These are phyloP conservation scores for Xenosphaeropsis pyriputrescens DNA, from an alignment of 2,329 filamentous ascomycete species.

Conservation along the genomic window DNA sequence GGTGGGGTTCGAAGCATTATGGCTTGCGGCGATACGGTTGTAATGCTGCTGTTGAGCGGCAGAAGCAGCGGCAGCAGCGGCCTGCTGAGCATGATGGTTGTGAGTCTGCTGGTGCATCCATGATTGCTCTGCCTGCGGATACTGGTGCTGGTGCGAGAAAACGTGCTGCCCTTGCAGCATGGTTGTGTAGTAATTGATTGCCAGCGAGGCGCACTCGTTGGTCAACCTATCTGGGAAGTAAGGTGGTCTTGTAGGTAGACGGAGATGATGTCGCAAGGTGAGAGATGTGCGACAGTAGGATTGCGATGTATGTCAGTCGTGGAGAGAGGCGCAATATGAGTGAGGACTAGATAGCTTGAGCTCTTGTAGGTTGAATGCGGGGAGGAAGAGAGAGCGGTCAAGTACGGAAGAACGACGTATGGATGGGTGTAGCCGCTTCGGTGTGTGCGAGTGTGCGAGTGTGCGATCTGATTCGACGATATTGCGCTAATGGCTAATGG, in stretches of 20 bases:
- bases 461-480: too few species aligned
- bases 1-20: conserved; percentile 27
- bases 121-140: conserved; percentile 43
- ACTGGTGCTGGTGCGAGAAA: conserved; percentile 54
- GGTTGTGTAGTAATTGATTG: conserved; percentile 15
- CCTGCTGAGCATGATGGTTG: conserved; percentile 23
- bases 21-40: conserved; percentile 55
- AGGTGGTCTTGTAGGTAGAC: neutral
- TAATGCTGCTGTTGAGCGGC: conserved; percentile 40
- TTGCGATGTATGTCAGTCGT: too few species aligned
- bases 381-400: too few species aligned
- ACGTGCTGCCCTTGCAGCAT: conserved; percentile 52
- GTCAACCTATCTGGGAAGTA: neutral
- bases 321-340: too few species aligned
- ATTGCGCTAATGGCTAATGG: too few species aligned
- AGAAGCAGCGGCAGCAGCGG: conserved; percentile 15
- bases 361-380: too few species aligned
- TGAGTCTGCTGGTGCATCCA: conserved; percentile 44
- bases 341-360: too few species aligned
- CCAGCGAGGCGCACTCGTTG: neutral
- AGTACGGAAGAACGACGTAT: too few species aligned
- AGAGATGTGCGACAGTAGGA: too few species aligned
- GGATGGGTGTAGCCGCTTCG: too few species aligned
- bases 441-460: too few species aligned
- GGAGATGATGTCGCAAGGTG: neutral